These are phyloP conservation scores for Podospora conica DNA, from an alignment of 495 filamentous ascomycete genomes.

Conservation along the genomic window DNA sequence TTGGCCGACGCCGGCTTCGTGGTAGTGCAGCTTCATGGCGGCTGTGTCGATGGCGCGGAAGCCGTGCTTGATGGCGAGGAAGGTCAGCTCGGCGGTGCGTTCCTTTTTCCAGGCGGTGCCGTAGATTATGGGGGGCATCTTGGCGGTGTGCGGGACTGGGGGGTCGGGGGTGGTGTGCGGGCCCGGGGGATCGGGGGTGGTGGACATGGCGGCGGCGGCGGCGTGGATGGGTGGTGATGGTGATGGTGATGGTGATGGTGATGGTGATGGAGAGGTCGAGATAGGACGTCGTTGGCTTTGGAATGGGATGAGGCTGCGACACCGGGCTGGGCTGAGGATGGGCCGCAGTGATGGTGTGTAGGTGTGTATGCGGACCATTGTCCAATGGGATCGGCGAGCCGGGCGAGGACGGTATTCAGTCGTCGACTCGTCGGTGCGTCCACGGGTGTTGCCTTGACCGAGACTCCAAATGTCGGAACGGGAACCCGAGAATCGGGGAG, in stretches of 20 bases:
- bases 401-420: too few relatives aligned
- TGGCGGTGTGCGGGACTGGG: conserved; percentile 6
- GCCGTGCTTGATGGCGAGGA: conserved; percentile 62
- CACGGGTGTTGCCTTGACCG: background rate
- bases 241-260: background rate
- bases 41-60: conserved; percentile 76
- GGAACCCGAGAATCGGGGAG: background rate
- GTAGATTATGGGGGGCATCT: conserved; percentile 61
- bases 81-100: conserved; percentile 58
- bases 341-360: background rate
- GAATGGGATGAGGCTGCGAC: background rate
- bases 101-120: conserved; percentile 89
- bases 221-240: background rate
- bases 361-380: background rate
- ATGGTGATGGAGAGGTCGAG: background rate
- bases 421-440: too few relatives aligned
- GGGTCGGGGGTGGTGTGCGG: background rate
- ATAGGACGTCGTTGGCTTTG: background rate
- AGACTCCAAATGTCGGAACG: background rate
- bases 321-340: background rate
- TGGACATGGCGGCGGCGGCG: background rate
- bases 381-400: background rate
- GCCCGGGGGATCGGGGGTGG: background rate
- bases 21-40: conserved; percentile 73
- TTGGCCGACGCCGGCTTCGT: conserved; percentile 63